Conservation (phyloP, 1,284 basidiomycete genomes). For the Pholiota adiposa region DNA sequence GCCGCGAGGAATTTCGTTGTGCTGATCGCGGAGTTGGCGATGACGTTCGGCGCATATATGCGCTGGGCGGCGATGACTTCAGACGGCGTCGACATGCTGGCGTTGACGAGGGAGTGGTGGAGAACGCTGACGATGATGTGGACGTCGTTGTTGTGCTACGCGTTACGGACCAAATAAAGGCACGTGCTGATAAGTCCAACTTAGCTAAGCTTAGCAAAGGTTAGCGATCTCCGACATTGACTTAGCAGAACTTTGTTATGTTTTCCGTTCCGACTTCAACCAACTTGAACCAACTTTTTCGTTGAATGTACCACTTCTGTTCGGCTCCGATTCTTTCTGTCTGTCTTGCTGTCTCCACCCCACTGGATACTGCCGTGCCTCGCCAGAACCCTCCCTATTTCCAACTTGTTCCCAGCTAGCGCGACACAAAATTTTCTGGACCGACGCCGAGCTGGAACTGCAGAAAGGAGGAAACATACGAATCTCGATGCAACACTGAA, state of each 20-base stretch:
- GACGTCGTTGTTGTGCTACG: background rate
- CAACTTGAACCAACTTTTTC: too few species aligned
- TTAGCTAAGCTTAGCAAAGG: background rate
- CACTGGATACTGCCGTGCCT: background rate
- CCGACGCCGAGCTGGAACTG: background rate
- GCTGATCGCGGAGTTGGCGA: conserved; percentile 67
- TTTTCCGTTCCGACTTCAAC: background rate
- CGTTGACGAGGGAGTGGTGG: background rate
- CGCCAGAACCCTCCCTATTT: background rate
- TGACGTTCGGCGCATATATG: conserved; percentile 73
- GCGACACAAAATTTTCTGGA: background rate
- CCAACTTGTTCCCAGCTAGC: background rate
- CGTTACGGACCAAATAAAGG: background rate
- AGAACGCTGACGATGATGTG: background rate
- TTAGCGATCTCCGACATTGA: background rate
- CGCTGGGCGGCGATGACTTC: conserved; percentile 59
- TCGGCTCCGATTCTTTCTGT: background rate
- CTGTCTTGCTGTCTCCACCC: background rate
- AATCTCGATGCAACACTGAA: background rate
- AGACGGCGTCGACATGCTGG: conserved; percentile 19
- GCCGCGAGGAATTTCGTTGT: conserved; percentile 78
- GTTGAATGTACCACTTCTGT: background rate
- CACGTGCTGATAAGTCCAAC: conserved; percentile 1
- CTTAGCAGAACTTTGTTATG: background rate
- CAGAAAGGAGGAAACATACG: background rate